Evolutionary conservation across 129 eudicot species (phyloP), one percentile per base, ranked within the genome.

Genomic region (Helichrysum umbraculigerum): DNA sequence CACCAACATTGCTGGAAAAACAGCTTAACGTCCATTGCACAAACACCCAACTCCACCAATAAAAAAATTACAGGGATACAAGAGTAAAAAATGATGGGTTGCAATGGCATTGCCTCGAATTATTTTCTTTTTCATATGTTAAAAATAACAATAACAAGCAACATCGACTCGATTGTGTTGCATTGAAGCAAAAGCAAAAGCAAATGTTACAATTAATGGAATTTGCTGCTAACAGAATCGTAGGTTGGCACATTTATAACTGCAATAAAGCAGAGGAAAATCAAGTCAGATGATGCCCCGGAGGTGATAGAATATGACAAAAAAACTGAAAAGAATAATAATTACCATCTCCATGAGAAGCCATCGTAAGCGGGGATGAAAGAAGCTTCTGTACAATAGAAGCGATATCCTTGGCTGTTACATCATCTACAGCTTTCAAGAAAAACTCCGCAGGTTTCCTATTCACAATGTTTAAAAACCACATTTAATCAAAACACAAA

Each of bases 331-430:
- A 22, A 72, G 20, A 30, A 11, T 3, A 73, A 42, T 21, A 20
- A 20, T 78, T 89, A 94, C 98, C 90, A 63, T 91, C 96, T 83
- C 98, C 98, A 35, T 88, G 86, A 67, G 96, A 87, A 59, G 98
- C 98, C 98, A 94, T 88, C 47, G 98, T 91, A 70, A 94, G 98
- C 15, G 98, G 98, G 2, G 97, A 88, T 0, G 85, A 78, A 62
- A 94, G 65, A 74, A 94, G 93, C 84, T 87, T 94, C 57, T 78
- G 73, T 2, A 85, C 85, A 34, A 86, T 71, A 52, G 89, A 81
- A 76, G 89, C 72, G 62, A 94, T 94, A 77, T 94, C 98, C 62
- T 87, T 73, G 22, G 81, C 68, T 5, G 96, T 57, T 33, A 94
- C 86, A 82, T 84, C 88, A 30, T 94, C 98, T 11, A 94, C 81